Percentiles rank a stretch among this genome's conserved stretches.
Evolutionary conservation across 2,329 filamentous ascomycete species (phyloP).

Genomic region (Daldinia sp.): DNA sequence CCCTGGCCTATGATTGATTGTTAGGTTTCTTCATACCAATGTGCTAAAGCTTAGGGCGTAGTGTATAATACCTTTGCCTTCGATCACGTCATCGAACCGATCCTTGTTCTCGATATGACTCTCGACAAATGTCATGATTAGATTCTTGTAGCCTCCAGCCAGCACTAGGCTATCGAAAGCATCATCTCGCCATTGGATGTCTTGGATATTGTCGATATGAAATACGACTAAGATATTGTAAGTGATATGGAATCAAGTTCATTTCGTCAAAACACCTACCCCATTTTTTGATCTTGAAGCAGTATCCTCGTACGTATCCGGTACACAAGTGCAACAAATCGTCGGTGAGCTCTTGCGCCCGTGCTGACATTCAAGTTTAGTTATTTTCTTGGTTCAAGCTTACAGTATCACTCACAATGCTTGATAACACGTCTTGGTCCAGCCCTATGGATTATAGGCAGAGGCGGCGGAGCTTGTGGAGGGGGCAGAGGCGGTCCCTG

Average conservation of each 20-base stretch:
- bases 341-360: constrained; percentile 11
- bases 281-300: constrained; percentile 34
- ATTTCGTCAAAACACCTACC: constrained; percentile 10
- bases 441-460: background rate
- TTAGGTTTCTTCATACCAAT: background rate
- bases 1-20: constrained; percentile 19
- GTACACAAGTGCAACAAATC: constrained; percentile 26
- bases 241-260: background rate
- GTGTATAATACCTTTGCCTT: constrained; percentile 33
- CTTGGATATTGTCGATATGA: constrained; percentile 16
- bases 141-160: constrained; percentile 21
- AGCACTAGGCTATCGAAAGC: constrained; percentile 38
- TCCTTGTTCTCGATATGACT: constrained; percentile 54
- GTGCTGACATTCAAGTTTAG: constrained; percentile 11
- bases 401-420: background rate
- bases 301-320: constrained; percentile 25
- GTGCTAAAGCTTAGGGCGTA: background rate
- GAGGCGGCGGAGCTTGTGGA: constrained; percentile 1
- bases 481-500: background rate
- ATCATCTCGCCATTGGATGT: constrained; percentile 28
- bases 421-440: background rate
- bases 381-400: background rate
- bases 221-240: constrained; percentile 9
- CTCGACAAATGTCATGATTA: constrained; percentile 57
- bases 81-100: constrained; percentile 41